Percentiles rank a stretch among this genome's conserved stretches.
phyloP scores from a whole-genome alignment of 1,284 basidiomycete genomes.

The Puccinia polysora region DNA sequence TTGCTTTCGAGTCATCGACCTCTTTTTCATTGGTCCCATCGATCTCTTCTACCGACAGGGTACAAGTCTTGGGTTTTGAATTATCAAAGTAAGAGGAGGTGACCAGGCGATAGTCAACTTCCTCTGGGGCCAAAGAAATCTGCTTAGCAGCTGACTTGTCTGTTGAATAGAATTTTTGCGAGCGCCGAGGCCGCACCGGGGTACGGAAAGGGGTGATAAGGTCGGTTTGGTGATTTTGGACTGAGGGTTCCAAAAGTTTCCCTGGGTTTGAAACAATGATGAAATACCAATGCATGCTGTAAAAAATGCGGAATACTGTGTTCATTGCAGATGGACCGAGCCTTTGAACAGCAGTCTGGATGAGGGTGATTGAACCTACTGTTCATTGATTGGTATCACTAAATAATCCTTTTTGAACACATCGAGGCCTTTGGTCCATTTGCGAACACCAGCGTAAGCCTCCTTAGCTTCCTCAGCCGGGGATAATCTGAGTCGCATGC shows the following conservation, averaged over 20 bases:
- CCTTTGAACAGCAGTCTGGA: background rate
- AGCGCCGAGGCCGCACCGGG: conserved; percentile 6
- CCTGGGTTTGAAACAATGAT: conserved; percentile 85
- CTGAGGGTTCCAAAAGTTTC: conserved; percentile 52
- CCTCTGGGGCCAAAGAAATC: conserved; percentile 5
- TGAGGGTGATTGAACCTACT: conserved; percentile 58
- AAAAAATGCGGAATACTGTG: background rate
- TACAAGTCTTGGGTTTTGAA: background rate
- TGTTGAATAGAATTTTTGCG: background rate
- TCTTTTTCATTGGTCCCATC: background rate
- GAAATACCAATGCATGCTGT: conserved; percentile 91
- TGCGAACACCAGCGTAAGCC: conserved; percentile 76
- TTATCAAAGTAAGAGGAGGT: background rate
- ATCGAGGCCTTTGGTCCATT: conserved; percentile 75
- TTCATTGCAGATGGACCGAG: background rate
- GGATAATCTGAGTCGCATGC: background rate
- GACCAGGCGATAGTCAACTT: background rate
- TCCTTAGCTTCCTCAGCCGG: conserved; percentile 50
- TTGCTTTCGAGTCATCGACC: background rate
- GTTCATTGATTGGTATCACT: conserved; percentile 92
- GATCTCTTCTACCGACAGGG: background rate
- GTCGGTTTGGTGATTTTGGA: conserved; percentile 45
- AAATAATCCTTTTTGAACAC: conserved; percentile 87
- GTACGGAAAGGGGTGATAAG: conserved; percentile 10
- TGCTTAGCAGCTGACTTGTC: conserved; percentile 9